Percentiles rank a stretch among this genome's conserved stretches.
phyloP scores from a whole-genome alignment of 1,139 yeast species.

The Lodderomyces orthopsilosis region DNA sequence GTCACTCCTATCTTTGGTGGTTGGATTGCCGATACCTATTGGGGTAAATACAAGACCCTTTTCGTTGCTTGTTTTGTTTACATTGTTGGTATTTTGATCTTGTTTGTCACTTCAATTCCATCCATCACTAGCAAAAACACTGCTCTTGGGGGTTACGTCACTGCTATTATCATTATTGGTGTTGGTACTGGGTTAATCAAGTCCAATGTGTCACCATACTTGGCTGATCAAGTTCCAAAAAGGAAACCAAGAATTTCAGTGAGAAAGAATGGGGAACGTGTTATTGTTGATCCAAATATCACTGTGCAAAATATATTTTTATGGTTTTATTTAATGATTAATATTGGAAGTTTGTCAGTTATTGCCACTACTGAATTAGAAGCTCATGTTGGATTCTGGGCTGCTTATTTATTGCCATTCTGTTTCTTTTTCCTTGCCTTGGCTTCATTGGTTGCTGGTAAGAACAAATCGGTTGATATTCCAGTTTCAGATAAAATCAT shows the following conservation, averaged over 20 bases:
- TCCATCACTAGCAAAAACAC: slow-evolving; percentile 48
- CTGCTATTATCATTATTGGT: slow-evolving; percentile 67
- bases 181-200: slow-evolving; percentile 82
- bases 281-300: slow-evolving; percentile 39
- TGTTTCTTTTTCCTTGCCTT: slow-evolving; percentile 65
- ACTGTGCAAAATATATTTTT: slow-evolving; percentile 43
- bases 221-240: slow-evolving; percentile 68
- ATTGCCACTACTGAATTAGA: slow-evolving; percentile 44
- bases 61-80: slow-evolving; percentile 59
- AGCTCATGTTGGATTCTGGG: slow-evolving; percentile 39
- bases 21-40: slow-evolving; percentile 68
- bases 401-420: slow-evolving; percentile 55
- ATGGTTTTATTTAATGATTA: slow-evolving; percentile 44
- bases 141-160: slow-evolving; percentile 53
- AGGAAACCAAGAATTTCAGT: slow-evolving; percentile 34
- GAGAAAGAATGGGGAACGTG: slow-evolving; percentile 37
- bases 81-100: slow-evolving; percentile 58
- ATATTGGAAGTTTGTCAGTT: slow-evolving; percentile 40
- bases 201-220: slow-evolving; percentile 72
- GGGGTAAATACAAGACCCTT: slow-evolving; percentile 73
- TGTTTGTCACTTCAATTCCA: slow-evolving; percentile 74
- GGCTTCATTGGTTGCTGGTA: slow-evolving; percentile 53
- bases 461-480: slow-evolving; percentile 53
- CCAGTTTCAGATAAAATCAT: slow-evolving; percentile 66
- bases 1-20: slow-evolving; percentile 80